Evolutionary conservation across 2,329 filamentous ascomycete genomes (phyloP), one percentile per base, ranked within the genome.

Genomic region (Calonectria naviculata): DNA sequence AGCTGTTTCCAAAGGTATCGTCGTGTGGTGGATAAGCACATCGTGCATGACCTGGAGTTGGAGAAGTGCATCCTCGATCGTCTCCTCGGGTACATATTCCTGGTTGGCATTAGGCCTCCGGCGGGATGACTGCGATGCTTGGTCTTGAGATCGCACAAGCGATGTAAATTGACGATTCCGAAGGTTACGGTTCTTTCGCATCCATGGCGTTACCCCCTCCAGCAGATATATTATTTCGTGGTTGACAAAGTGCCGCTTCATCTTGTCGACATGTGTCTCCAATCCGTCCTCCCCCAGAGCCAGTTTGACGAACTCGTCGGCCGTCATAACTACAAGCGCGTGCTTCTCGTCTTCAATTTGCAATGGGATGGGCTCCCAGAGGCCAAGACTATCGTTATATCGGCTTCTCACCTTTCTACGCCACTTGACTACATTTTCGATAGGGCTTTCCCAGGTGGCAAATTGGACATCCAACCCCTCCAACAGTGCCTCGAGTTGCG

Each of bases 1-100:
- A 2, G 93, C 92, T 1, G 93, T 93, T 77, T 95, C 92, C 0
- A 89, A 79, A 0, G 88, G 78, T 3, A 84, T 82, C 17, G 81
- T 82, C 1, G 92, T 94, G 80, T 96, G 93, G 79, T 95, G 93
- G 52, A 95, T 90, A 5, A 94, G 84, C 26, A 89, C 89, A 6
- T 85, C 84, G 80, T 95, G 91, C 28, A 88, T 81, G 7, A 95
- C 87, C 80, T 96, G 94, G 5, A 96, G 84, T 19, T 89, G 86
- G 13, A 96, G 84, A 4, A 95, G 84, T 5, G 92, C 91, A 75
- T 94, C 92, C 78, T 95, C 93, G 52, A 95, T 85, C 26, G 84
- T 80, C 73, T 94, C 91, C 69, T 95, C 92, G 67, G 93, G 89
- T 29, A 95, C 84, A 65, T 90, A 89, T 41, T 88, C 84, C 70